Evolutionary conservation across 768 basidiomycete genomes (phyloP).

Genomic region (Russula emetica): DNA sequence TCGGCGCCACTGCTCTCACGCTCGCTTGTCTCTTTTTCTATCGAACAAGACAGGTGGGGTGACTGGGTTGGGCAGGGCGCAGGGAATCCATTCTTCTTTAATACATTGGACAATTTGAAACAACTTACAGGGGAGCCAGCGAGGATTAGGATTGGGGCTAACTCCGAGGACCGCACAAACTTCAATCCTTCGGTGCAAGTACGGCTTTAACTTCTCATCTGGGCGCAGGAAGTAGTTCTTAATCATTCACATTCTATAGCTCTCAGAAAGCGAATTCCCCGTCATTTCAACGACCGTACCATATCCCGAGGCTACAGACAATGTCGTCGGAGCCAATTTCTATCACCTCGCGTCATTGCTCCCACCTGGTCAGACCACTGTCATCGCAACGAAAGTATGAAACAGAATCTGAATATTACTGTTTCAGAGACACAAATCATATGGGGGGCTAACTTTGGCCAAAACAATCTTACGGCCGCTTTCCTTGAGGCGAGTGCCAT

Average conservation of each 20-base stretch:
- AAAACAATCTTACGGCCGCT: constrained; percentile 35
- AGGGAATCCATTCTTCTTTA: constrained; percentile 57
- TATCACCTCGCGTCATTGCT: constrained; percentile 52
- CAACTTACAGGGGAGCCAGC: constrained; percentile 50
- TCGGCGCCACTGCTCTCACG: constrained; percentile 6
- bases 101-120: constrained; percentile 53
- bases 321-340: constrained; percentile 54
- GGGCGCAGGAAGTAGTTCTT: neutral
- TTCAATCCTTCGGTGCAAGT: constrained; percentile 50
- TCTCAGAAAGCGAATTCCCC: constrained; percentile 49
- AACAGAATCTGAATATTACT: neutral
- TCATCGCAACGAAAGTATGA: neutral
- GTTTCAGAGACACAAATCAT: constrained; percentile 53
- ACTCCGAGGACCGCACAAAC: constrained; percentile 55
- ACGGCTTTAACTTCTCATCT: constrained; percentile 3
- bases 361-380: constrained; percentile 39
- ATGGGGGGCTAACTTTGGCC: constrained; percentile 66
- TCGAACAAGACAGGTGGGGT: constrained; percentile 67
- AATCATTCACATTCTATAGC: constrained; percentile 32
- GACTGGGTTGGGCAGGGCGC: constrained; percentile 57
- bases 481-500: constrained; percentile 48
- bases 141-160: constrained; percentile 53
- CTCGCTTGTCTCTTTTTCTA: constrained; percentile 54
- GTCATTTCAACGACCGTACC: constrained; percentile 46
- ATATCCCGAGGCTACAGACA: constrained; percentile 62